Evolutionary conservation across 139 green algal species (phyloP), one percentile per base, ranked within the genome.

Genomic region (Gonium pectorale): DNA sequence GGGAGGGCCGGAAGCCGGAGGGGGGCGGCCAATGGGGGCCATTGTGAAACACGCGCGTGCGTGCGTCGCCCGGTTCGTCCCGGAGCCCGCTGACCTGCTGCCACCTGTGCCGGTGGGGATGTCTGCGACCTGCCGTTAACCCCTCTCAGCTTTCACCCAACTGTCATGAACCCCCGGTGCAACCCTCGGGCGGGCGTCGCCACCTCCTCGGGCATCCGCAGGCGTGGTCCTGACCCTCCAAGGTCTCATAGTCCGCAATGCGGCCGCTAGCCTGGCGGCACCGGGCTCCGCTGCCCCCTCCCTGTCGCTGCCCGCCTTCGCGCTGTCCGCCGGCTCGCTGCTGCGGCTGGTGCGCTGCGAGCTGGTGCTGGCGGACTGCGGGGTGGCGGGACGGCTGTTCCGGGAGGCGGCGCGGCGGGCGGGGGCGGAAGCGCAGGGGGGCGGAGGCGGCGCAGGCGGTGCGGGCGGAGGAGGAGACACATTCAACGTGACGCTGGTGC

Each of bases 311-410:
- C 41, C 44, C 75, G 44, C 59, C 5, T 72, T 72, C 40, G 24
- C 29, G 63, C 75, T 72, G 41, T 63, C 60, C 15, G 26, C 27
- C 24, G 73, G 73, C 27, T 62, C 59, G 41, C 15, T 51, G 40
- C 75, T 82, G 29, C 75, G 59, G 22, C n/a, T 82, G 3, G 75
- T 82, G 59, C 40, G 38, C 38, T 51, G 38, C 38, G 33, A 64
- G 54, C n/a, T 81, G 15, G 73, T 81, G 40, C 56, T 81, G 73
- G 6, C 13, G 73, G 73, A 81, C 54, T 81, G 73, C 73, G 54
- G 17, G 11, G 73, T 69, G 38, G 38, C 73, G 27, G 3, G n/a
- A 9, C 22, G 11, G 54, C 54, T 81, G 73, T 69, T 27, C 35
- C 33, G 26, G 26, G 72, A 52, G 24, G 72, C 72, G 35, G 52